phyloP scores from a whole-genome alignment of 192 early-diverging fungal genomes.

The Gonapodya sp. region DNA sequence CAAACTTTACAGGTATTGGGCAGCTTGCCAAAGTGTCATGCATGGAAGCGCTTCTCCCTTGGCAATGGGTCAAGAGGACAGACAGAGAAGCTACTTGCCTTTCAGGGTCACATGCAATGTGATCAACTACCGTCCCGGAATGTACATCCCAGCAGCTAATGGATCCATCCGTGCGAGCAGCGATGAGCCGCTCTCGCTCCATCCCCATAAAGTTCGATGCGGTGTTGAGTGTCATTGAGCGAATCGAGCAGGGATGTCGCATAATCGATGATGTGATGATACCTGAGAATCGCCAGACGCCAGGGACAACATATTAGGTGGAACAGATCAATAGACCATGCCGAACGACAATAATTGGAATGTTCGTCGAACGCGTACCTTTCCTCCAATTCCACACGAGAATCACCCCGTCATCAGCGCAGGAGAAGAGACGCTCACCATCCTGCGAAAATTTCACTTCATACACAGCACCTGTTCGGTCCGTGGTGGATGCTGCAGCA shows the following conservation, averaged over 20 bases:
- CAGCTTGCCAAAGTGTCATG: background rate
- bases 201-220: background rate
- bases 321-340: no score
- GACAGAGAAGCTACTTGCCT: background rate
- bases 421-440: constrained; percentile 28
- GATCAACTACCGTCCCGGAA: background rate
- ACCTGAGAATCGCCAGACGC: no score
- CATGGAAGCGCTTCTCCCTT: background rate
- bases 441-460: constrained; percentile 33
- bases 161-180: background rate
- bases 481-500: background rate
- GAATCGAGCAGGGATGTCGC: background rate
- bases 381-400: constrained; percentile 42
- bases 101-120: background rate
- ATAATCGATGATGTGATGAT: background rate
- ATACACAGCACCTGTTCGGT: constrained; percentile 34
- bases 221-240: constrained; percentile 15
- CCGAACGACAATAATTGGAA: no score
- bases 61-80: constrained; percentile 7
- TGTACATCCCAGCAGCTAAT: background rate
- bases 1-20: no score
- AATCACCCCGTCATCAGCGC: constrained; percentile 38
- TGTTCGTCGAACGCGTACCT: constrained; percentile 24
- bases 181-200: background rate
- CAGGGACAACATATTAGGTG: no score